Evolutionary conservation across 164 flowering plant genomes (phyloP), one percentile per base, ranked within the genome.

Genomic region (Kingdonia uniflora): DNA sequence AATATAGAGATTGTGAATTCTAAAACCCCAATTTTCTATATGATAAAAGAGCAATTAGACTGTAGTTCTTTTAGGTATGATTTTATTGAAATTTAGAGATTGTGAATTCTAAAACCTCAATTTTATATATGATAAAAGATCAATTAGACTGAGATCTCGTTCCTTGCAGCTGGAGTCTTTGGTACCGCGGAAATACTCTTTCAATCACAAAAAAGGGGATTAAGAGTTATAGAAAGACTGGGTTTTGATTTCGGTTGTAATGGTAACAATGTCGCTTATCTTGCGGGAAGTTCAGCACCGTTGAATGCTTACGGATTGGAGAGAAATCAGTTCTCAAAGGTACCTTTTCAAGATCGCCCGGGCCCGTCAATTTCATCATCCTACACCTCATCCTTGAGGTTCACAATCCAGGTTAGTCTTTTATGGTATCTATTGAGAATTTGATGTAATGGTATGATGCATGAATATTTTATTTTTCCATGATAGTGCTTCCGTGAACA

Each of bases 351-450:
- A 59, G 73, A 73, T 42, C 65, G 82, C 20, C 85, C 85, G 20
- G 85, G 85, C 24, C 85, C 85, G 16, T 65, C 80, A 15, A 77
- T 80, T 35, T 65, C 82, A 55, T 74, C 79, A 23, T 65, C 80
- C 4, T 71, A 65, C 59, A 72, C 77, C 42, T 77, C 79, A 54
- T 74, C 82, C 20, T 62, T 69, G 74, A 80, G 82, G 41, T 80
- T 76, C 68, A 68, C 82, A 41, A 71, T 80, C 42, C 81, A 80
- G 80, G 80, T 80, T 29, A 29, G 35, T 29, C 35, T 29, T 8
- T 29, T 8, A 29, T 3, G 35, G 35, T 8, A 29, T 29, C 35
- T 29, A 4, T 29, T 8, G 35, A 29, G 6, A 8, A 29, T 29
- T 29, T 29, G 35, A 29, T 8, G 8, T 3, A 29, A 29, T 29